Percentiles rank a stretch among this genome's conserved stretches.
Conservation (phyloP, 768 basidiomycete genomes). For the Termitomyces sp. region DNA sequence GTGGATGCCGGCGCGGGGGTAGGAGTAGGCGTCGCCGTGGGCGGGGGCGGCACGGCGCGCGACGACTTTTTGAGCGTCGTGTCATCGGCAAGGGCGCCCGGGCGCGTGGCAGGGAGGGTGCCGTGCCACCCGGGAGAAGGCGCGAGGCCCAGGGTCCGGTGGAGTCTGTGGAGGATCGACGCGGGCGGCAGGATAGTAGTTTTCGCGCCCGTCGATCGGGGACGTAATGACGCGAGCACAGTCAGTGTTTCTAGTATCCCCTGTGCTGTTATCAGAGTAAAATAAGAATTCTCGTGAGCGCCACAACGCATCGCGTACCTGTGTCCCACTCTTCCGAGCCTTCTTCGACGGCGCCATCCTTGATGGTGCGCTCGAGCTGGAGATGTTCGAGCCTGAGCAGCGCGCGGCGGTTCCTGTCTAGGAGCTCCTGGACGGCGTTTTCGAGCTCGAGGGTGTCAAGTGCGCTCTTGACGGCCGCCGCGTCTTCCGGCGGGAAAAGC, state of each 20-base stretch:
- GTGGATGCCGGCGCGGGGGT: conserved; percentile 18
- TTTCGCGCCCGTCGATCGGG: conserved; percentile 43
- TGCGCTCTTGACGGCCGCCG: conserved; percentile 51
- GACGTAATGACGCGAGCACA: conserved; percentile 65
- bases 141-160: conserved; percentile 58
- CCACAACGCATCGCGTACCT: too few relatives aligned
- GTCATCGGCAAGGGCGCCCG: conserved; percentile 68
- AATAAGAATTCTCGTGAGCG: too few relatives aligned
- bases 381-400: conserved; percentile 59
- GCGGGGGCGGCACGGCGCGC: conserved; percentile 28
- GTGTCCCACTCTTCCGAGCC: conserved; percentile 81
- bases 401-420: conserved; percentile 61
- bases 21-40: not conserved
- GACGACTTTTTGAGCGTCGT: conserved; percentile 57
- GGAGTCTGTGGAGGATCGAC: conserved; percentile 61
- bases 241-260: conserved; percentile 66
- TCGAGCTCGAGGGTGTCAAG: conserved; percentile 62
- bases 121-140: conserved; percentile 69
- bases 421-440: conserved; percentile 59
- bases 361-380: conserved; percentile 50
- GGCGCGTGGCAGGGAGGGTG: conserved; percentile 52
- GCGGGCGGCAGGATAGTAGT: conserved; percentile 55
- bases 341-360: conserved; percentile 48
- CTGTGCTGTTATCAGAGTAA: conserved; percentile 63
- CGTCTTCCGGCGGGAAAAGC: conserved; percentile 52